Percentiles rank a stretch among this genome's conserved stretches.
These are phyloP conservation scores for Alternaria burnsii DNA, from an alignment of 2,329 filamentous ascomycete genomes.

Conservation along the genomic window DNA sequence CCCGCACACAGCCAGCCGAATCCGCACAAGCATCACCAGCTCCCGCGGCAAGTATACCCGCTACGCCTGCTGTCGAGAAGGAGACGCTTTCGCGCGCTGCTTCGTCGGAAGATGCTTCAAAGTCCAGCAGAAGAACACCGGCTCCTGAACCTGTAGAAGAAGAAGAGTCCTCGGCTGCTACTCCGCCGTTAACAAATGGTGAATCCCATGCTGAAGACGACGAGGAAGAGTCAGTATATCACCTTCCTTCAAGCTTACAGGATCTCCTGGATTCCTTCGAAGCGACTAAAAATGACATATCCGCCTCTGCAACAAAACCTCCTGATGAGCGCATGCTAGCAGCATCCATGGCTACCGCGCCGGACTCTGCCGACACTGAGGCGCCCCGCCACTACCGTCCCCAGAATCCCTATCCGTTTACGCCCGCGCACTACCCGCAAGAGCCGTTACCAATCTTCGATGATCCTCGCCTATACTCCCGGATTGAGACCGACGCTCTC, in stretches of 20 bases:
- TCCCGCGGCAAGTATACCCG: constrained; percentile 54
- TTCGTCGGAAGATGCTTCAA: constrained; percentile 42
- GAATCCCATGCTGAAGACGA: constrained; percentile 62
- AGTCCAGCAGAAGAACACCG: constrained; percentile 37
- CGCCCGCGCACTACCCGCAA: constrained; percentile 86
- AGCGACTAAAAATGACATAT: constrained; percentile 74
- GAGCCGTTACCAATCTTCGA: constrained; percentile 92
- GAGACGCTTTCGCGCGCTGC: constrained; percentile 40
- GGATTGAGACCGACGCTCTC: constrained; percentile 93
- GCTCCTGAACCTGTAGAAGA: constrained; percentile 46
- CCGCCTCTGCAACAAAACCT: constrained; percentile 66
- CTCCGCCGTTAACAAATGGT: constrained; percentile 60
- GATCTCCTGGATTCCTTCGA: constrained; percentile 94
- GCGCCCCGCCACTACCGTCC: constrained; percentile 85
- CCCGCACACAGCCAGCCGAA: constrained; percentile 53
- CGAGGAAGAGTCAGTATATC: constrained; percentile 84
- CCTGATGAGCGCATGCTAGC: constrained; percentile 77
- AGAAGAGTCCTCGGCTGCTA: constrained; percentile 48
- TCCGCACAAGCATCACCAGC: constrained; percentile 57
- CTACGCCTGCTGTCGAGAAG: constrained; percentile 59
- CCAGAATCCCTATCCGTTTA: constrained; percentile 76
- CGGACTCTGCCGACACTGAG: constrained; percentile 81
- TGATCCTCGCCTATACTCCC: constrained; percentile 83
- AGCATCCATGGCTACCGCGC: constrained; percentile 75
- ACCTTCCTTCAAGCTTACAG: constrained; percentile 86